These are phyloP conservation scores for Piper betle DNA, from an alignment of 164 flowering plant genomes.

Conservation along the genomic window DNA sequence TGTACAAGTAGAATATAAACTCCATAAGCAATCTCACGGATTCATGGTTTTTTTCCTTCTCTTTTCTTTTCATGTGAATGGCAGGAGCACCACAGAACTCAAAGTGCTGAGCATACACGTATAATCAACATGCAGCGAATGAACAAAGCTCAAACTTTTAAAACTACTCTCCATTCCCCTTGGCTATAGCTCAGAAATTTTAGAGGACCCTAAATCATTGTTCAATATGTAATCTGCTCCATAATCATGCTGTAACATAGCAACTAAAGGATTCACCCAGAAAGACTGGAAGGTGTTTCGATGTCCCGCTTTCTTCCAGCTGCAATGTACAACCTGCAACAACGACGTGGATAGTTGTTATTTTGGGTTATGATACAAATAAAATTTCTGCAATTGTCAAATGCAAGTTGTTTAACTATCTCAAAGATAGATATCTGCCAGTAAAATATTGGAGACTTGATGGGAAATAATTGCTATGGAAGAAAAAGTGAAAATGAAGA, in stretches of 20 bases:
- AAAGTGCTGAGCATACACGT: neutral
- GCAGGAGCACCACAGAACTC: too few species aligned
- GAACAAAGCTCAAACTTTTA: neutral
- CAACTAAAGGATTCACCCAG: neutral
- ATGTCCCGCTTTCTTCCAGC: constrained; percentile 3
- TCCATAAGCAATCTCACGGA: too few species aligned
- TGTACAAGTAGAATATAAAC: too few species aligned
- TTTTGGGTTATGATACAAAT: neutral
- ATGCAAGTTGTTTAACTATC: too few species aligned
- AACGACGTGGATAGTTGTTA: neutral
- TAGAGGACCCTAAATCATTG: neutral
- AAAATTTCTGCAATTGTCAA: neutral
- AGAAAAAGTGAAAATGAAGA: neutral
- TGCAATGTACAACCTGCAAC: constrained; percentile 20
- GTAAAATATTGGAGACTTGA: too few species aligned
- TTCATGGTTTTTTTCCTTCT: too few species aligned
- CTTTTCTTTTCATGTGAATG: neutral
- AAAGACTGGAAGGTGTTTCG: constrained; percentile 5
- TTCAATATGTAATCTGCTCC: constrained; percentile 3
- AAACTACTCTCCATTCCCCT: neutral
- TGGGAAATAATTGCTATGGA: neutral
- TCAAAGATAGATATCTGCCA: neutral
- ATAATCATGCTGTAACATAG: neutral
- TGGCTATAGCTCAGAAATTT: neutral
- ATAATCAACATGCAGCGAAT: neutral